Percentiles rank a stretch among this genome's conserved stretches.
Conservation (phyloP, 1,284 basidiomycete species). For the Leccinum fuscescens region DNA sequence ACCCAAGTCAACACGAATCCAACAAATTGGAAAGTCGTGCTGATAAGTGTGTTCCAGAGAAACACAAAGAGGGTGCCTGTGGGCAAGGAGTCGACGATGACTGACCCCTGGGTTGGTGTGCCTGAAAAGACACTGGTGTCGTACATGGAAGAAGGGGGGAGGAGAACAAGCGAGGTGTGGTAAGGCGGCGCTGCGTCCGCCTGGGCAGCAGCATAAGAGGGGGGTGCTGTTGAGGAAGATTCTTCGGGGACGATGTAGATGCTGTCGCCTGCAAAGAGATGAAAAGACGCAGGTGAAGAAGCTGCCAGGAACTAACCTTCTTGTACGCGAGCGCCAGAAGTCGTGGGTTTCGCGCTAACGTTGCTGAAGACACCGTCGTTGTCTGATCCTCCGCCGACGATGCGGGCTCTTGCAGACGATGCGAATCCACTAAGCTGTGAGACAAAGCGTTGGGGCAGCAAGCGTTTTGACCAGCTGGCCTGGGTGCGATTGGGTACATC, state of each 20-base stretch:
- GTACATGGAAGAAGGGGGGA: constrained; percentile 53
- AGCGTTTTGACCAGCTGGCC: constrained; percentile 52
- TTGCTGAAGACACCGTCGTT: constrained; percentile 98
- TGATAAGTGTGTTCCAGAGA: constrained; percentile 91
- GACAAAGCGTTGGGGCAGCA: constrained; percentile 53
- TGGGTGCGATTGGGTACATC: constrained; percentile 36
- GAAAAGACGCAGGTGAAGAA: neutral
- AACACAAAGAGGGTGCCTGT: constrained; percentile 85
- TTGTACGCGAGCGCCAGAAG: constrained; percentile 53
- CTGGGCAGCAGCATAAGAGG: constrained; percentile 87
- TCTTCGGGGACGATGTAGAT: constrained; percentile 78
- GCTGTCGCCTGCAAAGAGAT: constrained; percentile 57
- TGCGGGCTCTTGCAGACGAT: constrained; percentile 3
- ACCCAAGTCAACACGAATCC: constrained; percentile 94
- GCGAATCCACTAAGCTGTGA: constrained; percentile 46
- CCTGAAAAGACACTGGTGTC: constrained; percentile 38
- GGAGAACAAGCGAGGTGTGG: constrained; percentile 95
- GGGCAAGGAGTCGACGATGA: constrained; percentile 74
- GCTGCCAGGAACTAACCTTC: constrained; percentile 48
- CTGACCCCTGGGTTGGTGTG: constrained; percentile 50
- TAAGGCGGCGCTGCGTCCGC: constrained; percentile 96
- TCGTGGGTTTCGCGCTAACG: constrained; percentile 84
- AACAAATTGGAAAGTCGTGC: constrained; percentile 95
- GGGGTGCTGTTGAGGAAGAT: constrained; percentile 77
- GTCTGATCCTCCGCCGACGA: constrained; percentile 69